Conservation (phyloP, 768 basidiomycete species). For the Podaxis rugospora region DNA sequence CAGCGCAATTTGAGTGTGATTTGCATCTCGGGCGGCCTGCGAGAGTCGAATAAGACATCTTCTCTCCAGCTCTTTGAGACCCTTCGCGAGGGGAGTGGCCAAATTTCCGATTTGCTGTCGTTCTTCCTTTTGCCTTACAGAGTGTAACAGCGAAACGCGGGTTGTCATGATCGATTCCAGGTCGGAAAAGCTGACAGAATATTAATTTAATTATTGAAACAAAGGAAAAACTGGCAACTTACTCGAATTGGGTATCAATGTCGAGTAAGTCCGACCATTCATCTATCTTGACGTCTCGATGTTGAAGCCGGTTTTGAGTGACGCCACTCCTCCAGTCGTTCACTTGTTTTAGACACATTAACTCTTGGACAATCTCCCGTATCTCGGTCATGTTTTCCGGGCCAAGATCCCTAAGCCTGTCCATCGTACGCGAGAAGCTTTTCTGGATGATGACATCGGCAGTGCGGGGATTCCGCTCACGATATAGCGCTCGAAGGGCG, state of each 20-base stretch:
- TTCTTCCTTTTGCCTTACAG: conserved; percentile 64
- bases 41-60: conserved; percentile 69
- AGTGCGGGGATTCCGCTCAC: conserved; percentile 56
- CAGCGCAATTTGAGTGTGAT: conserved; percentile 75
- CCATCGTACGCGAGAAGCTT: conserved; percentile 57
- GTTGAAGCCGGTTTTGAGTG: conserved; percentile 28
- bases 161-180: conserved; percentile 79
- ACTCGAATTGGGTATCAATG: conserved; percentile 65
- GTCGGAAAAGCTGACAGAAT: conserved; percentile 56
- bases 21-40: conserved; percentile 60
- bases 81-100: conserved; percentile 44
- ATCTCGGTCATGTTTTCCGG: conserved; percentile 81
- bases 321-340: conserved; percentile 49
- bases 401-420: conserved; percentile 57
- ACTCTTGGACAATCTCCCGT: conserved; percentile 57
- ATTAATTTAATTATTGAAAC: conserved; percentile 1
- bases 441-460: conserved; percentile 47
- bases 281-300: conserved; percentile 26
- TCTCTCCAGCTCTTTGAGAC: conserved; percentile 59
- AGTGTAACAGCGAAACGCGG: conserved; percentile 75
- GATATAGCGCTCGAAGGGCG: conserved; percentile 76
- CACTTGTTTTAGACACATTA: conserved; percentile 83
- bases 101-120: conserved; percentile 74
- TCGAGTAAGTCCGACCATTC: conserved; percentile 40
- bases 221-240: conserved; percentile 24